A percentile compares a stretch with the other conserved stretches of the same genome.
These are phyloP conservation scores for Agaricus subrufescens DNA, from an alignment of 768 basidiomycete genomes.

Conservation along the genomic window DNA sequence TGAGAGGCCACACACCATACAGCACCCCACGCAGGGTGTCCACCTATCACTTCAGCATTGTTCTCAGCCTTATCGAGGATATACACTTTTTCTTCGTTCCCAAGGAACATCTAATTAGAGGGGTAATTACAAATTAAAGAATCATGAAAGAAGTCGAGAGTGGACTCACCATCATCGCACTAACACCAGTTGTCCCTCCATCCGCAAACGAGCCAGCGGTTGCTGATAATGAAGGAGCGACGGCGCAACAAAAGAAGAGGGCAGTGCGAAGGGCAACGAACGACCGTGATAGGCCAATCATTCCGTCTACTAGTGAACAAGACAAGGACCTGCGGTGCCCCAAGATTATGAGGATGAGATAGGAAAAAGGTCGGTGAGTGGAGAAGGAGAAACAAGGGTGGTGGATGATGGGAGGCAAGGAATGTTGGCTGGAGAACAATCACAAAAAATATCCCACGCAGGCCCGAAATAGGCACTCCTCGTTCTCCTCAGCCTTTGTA, in stretches of 20 bases:
- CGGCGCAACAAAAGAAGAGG: constrained; percentile 4
- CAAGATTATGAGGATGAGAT: neutral
- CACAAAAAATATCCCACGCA: neutral
- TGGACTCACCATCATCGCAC: constrained; percentile 14
- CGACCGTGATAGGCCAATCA: constrained; percentile 3
- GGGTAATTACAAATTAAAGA: neutral
- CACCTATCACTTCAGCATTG: constrained; percentile 59
- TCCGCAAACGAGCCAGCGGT: constrained; percentile 12
- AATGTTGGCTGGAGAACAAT: neutral
- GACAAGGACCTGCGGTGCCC: neutral
- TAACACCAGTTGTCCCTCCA: constrained; percentile 10
- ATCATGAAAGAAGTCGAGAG: neutral
- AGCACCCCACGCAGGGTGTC: constrained; percentile 72
- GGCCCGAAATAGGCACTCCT: neutral
- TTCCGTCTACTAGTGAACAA: neutral
- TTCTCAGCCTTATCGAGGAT: constrained; percentile 87
- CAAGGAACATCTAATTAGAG: constrained; percentile 64
- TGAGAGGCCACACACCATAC: constrained; percentile 44
- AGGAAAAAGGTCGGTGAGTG: neutral
- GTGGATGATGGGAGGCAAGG: neutral
- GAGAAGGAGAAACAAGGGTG: neutral
- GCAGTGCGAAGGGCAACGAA: constrained; percentile 2
- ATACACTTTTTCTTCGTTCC: constrained; percentile 77
- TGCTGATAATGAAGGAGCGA: constrained; percentile 7
- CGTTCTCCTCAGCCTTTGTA: neutral